Evolutionary conservation across 2,329 filamentous ascomycete species (phyloP), one percentile per base, ranked within the genome.

Genomic region (Aspergillus calidoustus): DNA sequence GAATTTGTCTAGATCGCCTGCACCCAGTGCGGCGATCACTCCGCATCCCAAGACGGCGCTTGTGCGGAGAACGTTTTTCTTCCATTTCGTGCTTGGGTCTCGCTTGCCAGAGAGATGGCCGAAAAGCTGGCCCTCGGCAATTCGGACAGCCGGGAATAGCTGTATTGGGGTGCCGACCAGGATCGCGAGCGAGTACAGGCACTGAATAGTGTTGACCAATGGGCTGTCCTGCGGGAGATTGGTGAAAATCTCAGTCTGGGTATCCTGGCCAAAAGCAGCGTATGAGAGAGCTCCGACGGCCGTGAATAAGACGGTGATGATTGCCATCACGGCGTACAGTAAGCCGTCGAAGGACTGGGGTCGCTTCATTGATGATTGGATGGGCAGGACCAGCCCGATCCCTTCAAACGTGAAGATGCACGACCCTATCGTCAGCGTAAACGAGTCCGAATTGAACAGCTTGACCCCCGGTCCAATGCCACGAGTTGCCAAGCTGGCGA

Each of bases 331-430:
- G 31, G 87, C 84, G 54, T 88, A 90, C 67, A 98, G 87, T 48
- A 98, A 93, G 59, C 85, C 84, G 58, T 93, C 93, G 76, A 98
- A 98, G 75, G 95, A 93, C 67, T 89, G 83, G 0, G 93, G 95
- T 47, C 92, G 84, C 73, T 89, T 91, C 94, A 98, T 98, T 25
- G 93, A 94, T 69, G 94, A 93, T 77, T 98, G 94, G 61, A 98
- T 97, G 0, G 94, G 94, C 64, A 98, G 96, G 76, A 98, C 95
- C 56, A 98, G 86, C 3, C 94, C 94, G 62, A 98, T 96, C 30
- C 94, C 94, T 75, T 98, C 94, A 73, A 97, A 98, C 0, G 94
- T 97, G 80, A 98, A 98, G 74, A 98, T 97, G 31, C 93, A 94
- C 0, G 95, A 98, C 59, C 94, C 94, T 71, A 98, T 97, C 75